A percentile compares a stretch with the other conserved stretches of the same genome.
These are phyloP conservation scores for Botrytis deweyae DNA, from an alignment of 2,329 filamentous ascomycete genomes.

Conservation along the genomic window DNA sequence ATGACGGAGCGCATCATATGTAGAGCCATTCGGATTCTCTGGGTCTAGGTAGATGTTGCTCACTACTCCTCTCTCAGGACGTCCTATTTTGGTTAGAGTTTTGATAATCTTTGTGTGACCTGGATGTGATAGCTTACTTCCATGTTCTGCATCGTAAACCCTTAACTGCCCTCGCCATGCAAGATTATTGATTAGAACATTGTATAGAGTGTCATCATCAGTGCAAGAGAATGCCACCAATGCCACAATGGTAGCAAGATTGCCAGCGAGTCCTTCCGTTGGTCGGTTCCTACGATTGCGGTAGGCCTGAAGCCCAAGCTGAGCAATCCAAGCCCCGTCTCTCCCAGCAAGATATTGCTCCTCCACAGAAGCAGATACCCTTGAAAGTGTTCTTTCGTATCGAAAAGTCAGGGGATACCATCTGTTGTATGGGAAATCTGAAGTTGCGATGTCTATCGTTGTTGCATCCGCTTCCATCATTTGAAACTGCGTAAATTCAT, in stretches of 20 bases:
- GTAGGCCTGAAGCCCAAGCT: conserved; percentile 26
- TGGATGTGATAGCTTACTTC: conserved; percentile 27
- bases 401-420: conserved; percentile 30
- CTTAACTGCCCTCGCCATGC: conserved; percentile 29
- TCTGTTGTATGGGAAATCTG: conserved; percentile 22
- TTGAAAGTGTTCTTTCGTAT: conserved; percentile 22
- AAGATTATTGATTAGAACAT: conserved; percentile 22
- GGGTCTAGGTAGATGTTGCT: conserved; percentile 34
- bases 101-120: background rate
- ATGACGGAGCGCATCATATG: conserved; percentile 17
- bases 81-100: conserved; percentile 23
- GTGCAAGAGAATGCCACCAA: conserved; percentile 34
- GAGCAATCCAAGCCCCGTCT: conserved; percentile 24
- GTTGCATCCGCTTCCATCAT: conserved; percentile 26
- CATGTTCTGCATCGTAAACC: conserved; percentile 23
- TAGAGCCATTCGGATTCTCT: conserved; percentile 31
- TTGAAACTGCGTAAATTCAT: conserved; percentile 28
- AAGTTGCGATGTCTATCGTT: conserved; percentile 16
- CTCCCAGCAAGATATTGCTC: conserved; percentile 24
- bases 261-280: conserved; percentile 27
- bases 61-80: conserved; percentile 29
- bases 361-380: conserved; percentile 18
- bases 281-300: background rate
- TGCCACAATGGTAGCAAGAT: conserved; percentile 30
- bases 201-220: conserved; percentile 9